Evolutionary conservation across 169 alveolate genomes (phyloP).

Genomic region (Plasmodium yoelii): DNA sequence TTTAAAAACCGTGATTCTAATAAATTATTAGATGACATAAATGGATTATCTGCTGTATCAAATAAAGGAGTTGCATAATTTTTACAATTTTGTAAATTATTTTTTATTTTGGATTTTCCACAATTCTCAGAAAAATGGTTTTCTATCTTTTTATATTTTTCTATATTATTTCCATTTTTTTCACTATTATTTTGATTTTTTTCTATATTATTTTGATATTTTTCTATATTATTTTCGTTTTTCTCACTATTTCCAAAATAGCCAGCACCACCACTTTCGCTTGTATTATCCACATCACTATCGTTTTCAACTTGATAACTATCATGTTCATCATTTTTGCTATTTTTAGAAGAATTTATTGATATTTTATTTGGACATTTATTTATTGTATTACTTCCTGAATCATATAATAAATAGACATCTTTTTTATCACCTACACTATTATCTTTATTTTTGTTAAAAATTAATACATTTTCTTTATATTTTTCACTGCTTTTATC

Average conservation of each 20-base stretch:
- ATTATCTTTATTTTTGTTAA: no score
- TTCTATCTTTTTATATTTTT: background rate
- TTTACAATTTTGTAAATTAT: background rate
- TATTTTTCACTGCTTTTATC: background rate
- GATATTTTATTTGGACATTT: no score
- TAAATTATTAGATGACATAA: conserved; percentile 18
- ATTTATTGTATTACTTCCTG: no score
- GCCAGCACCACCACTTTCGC: no score
- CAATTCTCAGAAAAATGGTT: background rate
- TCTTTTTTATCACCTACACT: no score
- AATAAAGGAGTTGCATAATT: background rate
- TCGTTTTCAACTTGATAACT: no score
- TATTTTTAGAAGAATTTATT: no score
- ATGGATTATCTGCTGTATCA: conserved; percentile 12
- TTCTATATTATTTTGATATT: background rate
- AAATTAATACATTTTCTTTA: background rate
- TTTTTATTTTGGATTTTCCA: background rate
- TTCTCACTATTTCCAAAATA: no score
- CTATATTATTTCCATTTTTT: background rate
- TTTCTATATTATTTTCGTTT: background rate
- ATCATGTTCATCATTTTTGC: no score
- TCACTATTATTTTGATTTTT: no score
- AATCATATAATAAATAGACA: no score
- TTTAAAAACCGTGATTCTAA: conserved; percentile 12
- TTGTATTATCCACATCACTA: no score